Evolutionary conservation across 495 filamentous ascomycete species (phyloP).

Genomic region (Parmelia sp.): DNA sequence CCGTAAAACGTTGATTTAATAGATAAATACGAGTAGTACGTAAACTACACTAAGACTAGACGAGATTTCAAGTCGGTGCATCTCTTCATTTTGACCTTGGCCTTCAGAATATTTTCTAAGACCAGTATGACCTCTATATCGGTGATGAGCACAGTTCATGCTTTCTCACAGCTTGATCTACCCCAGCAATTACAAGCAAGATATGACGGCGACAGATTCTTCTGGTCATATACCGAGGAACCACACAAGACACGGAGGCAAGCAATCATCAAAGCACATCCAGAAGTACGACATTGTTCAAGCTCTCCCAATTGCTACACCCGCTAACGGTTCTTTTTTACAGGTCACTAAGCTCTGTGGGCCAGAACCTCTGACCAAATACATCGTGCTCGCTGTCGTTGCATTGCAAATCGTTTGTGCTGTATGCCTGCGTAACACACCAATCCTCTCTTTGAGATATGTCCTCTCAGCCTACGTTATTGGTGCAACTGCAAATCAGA

Average conservation of each 20-base stretch:
- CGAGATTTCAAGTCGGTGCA: no score
- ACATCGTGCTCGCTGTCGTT: conserved; percentile 79
- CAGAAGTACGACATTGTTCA: conserved; percentile 57
- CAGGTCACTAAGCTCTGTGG: conserved; percentile 97
- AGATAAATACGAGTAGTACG: no score
- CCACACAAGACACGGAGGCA: conserved; percentile 84
- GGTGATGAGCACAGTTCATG: conserved; percentile 9
- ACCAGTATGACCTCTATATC: conserved; percentile 8
- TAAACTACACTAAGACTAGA: no score
- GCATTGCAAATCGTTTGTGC: conserved; percentile 73
- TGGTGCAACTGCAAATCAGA: conserved; percentile 96
- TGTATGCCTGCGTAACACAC: conserved; percentile 67
- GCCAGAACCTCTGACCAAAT: conserved; percentile 92
- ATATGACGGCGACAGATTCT: conserved; percentile 49
- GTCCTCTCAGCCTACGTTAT: conserved; percentile 84
- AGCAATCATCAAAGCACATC: conserved; percentile 97
- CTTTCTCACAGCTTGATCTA: conserved; percentile 5
- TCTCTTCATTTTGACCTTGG: no score
- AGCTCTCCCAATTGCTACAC: not conserved
- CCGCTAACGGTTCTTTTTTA: conserved; percentile 14
- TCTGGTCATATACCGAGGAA: conserved; percentile 98
- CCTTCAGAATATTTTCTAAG: not conserved
- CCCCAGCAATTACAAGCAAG: not conserved
- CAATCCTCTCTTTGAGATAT: conserved; percentile 77
- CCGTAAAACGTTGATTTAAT: no score